Percentiles rank a stretch among this genome's conserved stretches.
phyloP scores from a whole-genome alignment of 345 rosid genomes.

The Eucalyptus curtisii region DNA sequence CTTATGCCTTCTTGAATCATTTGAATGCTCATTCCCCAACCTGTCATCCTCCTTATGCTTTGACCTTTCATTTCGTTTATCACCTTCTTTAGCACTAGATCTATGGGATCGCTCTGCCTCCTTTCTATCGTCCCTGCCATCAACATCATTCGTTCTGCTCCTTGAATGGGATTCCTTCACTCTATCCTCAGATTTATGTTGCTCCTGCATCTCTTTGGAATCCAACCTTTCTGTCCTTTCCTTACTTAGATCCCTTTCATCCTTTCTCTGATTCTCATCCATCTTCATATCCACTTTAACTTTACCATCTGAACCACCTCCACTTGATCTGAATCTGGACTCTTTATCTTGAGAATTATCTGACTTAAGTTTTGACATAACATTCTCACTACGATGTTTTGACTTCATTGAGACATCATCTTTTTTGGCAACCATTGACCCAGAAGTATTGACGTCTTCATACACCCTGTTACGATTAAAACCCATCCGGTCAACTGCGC shows the following conservation, averaged over 20 bases:
- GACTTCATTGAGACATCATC: constrained; percentile 1
- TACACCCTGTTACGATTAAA: constrained; percentile 5
- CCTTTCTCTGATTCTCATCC: constrained; percentile 20
- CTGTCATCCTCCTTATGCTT: constrained; percentile 44
- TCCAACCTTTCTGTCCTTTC: constrained; percentile 37
- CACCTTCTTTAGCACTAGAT: constrained; percentile 36
- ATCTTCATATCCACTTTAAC: constrained; percentile 11
- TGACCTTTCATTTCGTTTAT: constrained; percentile 26
- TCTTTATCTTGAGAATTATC: constrained; percentile 26
- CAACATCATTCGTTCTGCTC: constrained; percentile 22
- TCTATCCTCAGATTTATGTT: constrained; percentile 27
- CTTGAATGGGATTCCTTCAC: constrained; percentile 39
- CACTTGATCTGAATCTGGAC: constrained; percentile 11
- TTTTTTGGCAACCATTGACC: constrained; percentile 4
- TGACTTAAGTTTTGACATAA: constrained; percentile 2
- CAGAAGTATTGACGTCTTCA: constrained; percentile 7
- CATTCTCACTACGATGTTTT: constrained; percentile 7
- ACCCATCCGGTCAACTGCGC: not conserved
- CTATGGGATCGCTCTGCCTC: constrained; percentile 40
- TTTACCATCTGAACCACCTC: constrained; percentile 17
- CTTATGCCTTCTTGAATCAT: constrained; percentile 53
- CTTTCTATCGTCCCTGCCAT: constrained; percentile 38
- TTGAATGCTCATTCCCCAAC: constrained; percentile 24
- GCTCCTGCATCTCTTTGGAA: constrained; percentile 41
- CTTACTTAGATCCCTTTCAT: constrained; percentile 30